Percentiles rank a stretch among this genome's conserved stretches.
Conservation (phyloP, 2,329 filamentous ascomycete species). For the Neopestalotiopsis rosae region DNA sequence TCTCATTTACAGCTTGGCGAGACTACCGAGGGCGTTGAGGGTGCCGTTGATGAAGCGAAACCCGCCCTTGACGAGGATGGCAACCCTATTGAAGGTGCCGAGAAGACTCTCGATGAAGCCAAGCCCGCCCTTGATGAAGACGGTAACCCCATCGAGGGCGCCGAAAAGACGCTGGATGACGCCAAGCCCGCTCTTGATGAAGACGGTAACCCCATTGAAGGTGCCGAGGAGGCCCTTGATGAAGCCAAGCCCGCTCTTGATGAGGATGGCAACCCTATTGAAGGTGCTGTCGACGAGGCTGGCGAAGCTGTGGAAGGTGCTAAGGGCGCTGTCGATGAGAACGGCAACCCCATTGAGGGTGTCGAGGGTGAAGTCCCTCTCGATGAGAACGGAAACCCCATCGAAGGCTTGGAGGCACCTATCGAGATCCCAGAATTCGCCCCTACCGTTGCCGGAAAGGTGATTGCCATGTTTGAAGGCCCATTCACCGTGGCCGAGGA, state of each 20-base stretch:
- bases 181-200: neutral
- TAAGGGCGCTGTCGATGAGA: conserved; percentile 20
- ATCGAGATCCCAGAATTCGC: conserved; percentile 38
- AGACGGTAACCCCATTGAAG: conserved; percentile 22
- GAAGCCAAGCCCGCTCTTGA: conserved; percentile 10
- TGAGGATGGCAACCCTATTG: neutral
- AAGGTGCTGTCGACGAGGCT: conserved; percentile 2
- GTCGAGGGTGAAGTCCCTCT: neutral
- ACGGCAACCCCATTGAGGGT: conserved; percentile 1
- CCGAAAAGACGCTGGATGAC: neutral
- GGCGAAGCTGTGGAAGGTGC: conserved; percentile 25
- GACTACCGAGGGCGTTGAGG: conserved; percentile 21
- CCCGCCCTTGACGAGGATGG: neutral
- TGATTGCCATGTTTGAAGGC: conserved; percentile 38
- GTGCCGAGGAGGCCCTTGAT: conserved; percentile 22
- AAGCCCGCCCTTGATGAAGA: neutral
- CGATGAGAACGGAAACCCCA: neutral
- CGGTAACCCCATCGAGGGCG: neutral
- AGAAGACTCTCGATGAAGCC: neutral
- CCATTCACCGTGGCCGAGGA: conserved; percentile 50
- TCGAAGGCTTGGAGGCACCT: conserved; percentile 20
- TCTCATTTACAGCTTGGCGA: conserved; percentile 9
- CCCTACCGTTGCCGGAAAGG: conserved; percentile 36
- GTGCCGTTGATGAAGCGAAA: conserved; percentile 35
- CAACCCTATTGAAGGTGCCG: neutral